phyloP scores from a whole-genome alignment of 257 asterid species.

The Forsythia viridissima region DNA sequence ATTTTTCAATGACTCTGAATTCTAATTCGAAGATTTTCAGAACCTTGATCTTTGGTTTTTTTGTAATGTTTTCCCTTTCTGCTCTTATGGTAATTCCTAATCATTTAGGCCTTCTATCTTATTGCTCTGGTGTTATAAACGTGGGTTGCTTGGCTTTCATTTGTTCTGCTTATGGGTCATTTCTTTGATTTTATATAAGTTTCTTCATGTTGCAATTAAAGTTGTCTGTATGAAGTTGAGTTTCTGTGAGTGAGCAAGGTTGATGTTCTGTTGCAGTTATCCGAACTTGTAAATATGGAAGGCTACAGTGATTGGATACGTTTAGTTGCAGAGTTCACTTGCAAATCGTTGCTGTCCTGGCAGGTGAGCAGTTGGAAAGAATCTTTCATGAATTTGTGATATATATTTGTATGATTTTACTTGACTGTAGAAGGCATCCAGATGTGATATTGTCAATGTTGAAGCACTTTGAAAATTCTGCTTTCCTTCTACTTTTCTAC shows the following conservation, averaged over 20 bases:
- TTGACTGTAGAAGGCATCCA: constrained; percentile 7
- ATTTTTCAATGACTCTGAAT: background rate
- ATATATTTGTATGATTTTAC: constrained; percentile 16
- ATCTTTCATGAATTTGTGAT: constrained; percentile 11
- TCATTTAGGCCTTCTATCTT: background rate
- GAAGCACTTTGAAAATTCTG: background rate
- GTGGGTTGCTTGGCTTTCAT: constrained; percentile 4
- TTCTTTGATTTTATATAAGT: constrained; percentile 7
- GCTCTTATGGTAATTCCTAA: background rate
- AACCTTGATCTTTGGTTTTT: background rate
- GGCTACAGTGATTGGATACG: constrained; percentile 98
- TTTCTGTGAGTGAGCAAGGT: constrained; percentile 17
- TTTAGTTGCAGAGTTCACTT: constrained; percentile 92
- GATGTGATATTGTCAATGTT: background rate
- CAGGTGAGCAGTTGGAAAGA: constrained; percentile 51
- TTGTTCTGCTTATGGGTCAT: constrained; percentile 8
- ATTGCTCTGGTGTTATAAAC: background rate
- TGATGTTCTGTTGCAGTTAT: constrained; percentile 58
- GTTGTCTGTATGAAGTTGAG: constrained; percentile 7
- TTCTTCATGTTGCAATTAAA: constrained; percentile 3
- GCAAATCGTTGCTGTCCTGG: constrained; percentile 92
- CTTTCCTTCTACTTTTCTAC: background rate
- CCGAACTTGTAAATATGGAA: constrained; percentile 93
- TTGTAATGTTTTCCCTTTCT: background rate
- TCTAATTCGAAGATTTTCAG: background rate